phyloP scores from a whole-genome alignment of 352 stramenopile species.

The Phytophthora kernoviae region DNA sequence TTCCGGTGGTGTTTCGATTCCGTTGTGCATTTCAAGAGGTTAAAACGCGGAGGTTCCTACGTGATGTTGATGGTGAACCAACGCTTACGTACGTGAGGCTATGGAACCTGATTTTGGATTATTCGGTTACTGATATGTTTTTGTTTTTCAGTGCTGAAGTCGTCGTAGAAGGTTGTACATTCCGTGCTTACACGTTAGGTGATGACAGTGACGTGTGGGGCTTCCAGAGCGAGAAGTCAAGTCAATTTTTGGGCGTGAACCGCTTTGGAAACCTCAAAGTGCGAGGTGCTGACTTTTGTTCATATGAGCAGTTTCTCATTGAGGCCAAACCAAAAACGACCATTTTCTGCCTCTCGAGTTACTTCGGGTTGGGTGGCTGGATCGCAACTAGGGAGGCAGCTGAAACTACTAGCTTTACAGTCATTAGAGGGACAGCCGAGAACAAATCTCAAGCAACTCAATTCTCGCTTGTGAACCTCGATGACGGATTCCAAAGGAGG shows the following conservation, averaged over 20 bases:
- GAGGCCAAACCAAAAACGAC: constrained; percentile 54
- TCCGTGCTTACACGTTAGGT: constrained; percentile 76
- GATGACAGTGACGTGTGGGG: constrained; percentile 81
- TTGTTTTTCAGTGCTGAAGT: constrained; percentile 54
- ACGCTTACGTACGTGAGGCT: constrained; percentile 49
- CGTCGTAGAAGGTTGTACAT: constrained; percentile 63
- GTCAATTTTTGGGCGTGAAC: constrained; percentile 74
- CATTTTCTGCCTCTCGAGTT: constrained; percentile 73
- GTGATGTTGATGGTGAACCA: constrained; percentile 62
- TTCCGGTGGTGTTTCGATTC: constrained; percentile 56
- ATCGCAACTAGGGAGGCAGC: constrained; percentile 30
- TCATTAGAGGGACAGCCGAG: constrained; percentile 63
- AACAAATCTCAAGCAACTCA: constrained; percentile 65
- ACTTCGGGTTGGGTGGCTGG: constrained; percentile 78
- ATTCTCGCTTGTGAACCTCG: constrained; percentile 66
- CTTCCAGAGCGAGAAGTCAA: constrained; percentile 75
- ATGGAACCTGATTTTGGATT: not conserved
- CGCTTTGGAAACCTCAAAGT: constrained; percentile 73
- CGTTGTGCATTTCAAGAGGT: constrained; percentile 78
- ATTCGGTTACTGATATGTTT: not conserved
- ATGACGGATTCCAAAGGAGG: constrained; percentile 28
- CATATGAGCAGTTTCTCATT: constrained; percentile 81
- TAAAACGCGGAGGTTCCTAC: constrained; percentile 52
- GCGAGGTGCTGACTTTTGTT: constrained; percentile 57
- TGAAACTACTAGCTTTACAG: constrained; percentile 34